Conservation (phyloP, 768 basidiomycete species). For the Boletus tylopilopsis region DNA sequence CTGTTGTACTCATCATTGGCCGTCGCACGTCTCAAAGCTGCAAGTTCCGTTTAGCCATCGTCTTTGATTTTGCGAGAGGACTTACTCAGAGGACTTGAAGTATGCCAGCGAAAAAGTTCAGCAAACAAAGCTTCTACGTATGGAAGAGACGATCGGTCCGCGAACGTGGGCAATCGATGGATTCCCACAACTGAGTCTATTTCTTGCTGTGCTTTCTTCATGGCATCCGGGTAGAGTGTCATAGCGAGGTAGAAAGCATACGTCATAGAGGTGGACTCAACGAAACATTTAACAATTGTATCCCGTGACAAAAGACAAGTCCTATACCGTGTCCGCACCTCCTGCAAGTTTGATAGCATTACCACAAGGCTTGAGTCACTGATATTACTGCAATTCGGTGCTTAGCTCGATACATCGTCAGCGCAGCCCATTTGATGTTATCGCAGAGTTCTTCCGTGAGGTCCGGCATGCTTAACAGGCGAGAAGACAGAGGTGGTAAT, state of each 20-base stretch:
- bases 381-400: background rate
- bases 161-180: conserved; percentile 20
- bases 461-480: conserved; percentile 4
- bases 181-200: conserved; percentile 25
- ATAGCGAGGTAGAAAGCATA: conserved; percentile 26
- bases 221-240: conserved; percentile 25
- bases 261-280: conserved; percentile 9
- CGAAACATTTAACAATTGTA: background rate
- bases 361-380: too few species aligned
- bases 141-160: conserved; percentile 22
- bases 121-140: conserved; percentile 27
- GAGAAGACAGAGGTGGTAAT: conserved; percentile 12
- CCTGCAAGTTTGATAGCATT: conserved; percentile 5
- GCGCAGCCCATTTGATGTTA: conserved; percentile 14
- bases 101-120: conserved; percentile 23
- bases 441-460: conserved; percentile 14
- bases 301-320: conserved; percentile 15
- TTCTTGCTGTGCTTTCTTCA: conserved; percentile 26
- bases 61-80: background rate
- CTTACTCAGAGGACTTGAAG: conserved; percentile 12
- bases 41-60: background rate
- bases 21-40: conserved; percentile 7
- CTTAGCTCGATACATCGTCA: conserved; percentile 12
- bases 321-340: conserved; percentile 25
- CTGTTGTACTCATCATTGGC: conserved; percentile 18